Base-by-base conservation (phyloP, 164 flowering plant species). In the Piper longum region DNA sequence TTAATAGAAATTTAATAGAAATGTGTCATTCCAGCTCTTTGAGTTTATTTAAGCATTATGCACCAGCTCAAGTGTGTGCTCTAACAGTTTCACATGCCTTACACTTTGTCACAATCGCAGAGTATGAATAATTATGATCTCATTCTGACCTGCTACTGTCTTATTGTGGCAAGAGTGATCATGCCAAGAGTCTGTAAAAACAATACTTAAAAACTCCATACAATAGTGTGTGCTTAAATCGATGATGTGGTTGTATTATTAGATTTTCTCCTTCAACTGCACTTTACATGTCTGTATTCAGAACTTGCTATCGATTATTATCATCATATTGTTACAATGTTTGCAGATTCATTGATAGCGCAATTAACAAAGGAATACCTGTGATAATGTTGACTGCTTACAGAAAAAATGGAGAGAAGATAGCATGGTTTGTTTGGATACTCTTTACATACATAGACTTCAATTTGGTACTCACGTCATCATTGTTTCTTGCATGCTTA, bases 331-430 rank as follows among this genome's bases (percentile, higher is more conserved):
- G 3, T 26, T 40, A 36, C 19, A 4, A 39, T 41, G 16, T 62
- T 66, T 77, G 70, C 85, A 93, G 97, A 57, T 93, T 93, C 66
- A 81, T 93, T 68, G 92, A 90, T 69, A 83, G 84, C 67, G 96
- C 98, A 64, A 72, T 62, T 60, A 63, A 63, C 63, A 83, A 81
- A 66, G 89, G 82, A 59, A 62, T 93, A 55, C 86, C 95, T 8
- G 83, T 93, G 64, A 73, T 83, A 58, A 67, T 88, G 43, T 69
- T 93, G 62, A 76, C 89, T 54, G 69, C 95, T 39, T 86, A 83
- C 73, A 71, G 88, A 72, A 78, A 74, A 73, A 77, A 72, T 69
- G 88, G 83, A 16, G 98, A 93, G 39, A 81, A 80, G 64, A 66
- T 83, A 62, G 80, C 95, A 67, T 83, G 97, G 98, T 93, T 66